These are phyloP conservation scores for Paraphoma sp. DNA, from an alignment of 2,329 filamentous ascomycete genomes.

Conservation along the genomic window DNA sequence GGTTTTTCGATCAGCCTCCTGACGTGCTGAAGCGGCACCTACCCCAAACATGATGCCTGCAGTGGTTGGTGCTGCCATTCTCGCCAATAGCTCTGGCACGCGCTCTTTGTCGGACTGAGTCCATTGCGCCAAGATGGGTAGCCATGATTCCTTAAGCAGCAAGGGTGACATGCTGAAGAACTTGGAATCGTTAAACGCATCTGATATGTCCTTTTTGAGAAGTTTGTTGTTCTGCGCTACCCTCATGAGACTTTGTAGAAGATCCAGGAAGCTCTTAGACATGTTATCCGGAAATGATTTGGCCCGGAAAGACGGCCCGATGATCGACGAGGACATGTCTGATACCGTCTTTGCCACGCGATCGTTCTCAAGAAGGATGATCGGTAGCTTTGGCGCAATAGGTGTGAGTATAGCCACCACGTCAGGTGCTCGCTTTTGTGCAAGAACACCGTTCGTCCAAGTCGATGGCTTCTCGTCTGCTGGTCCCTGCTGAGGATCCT, in stretches of 20 bases:
- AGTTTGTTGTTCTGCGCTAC: slow-evolving; percentile 82
- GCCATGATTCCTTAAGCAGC: slow-evolving; percentile 77
- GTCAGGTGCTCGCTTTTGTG: slow-evolving; percentile 59
- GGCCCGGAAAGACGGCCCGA: slow-evolving; percentile 81
- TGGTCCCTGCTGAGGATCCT: slow-evolving; percentile 56
- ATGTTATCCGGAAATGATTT: slow-evolving; percentile 89
- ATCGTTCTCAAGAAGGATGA: slow-evolving; percentile 85
- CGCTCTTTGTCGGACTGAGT: slow-evolving; percentile 85
- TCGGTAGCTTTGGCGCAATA: slow-evolving; percentile 80
- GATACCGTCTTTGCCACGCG: slow-evolving; percentile 78
- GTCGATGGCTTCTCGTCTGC: slow-evolving; percentile 24
- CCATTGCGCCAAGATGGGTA: slow-evolving; percentile 85
- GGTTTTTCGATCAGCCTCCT: slow-evolving; percentile 93
- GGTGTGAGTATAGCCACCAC: slow-evolving; percentile 79
- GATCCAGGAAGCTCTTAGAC: slow-evolving; percentile 70
- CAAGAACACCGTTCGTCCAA: slow-evolving; percentile 45
- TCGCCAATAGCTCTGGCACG: slow-evolving; percentile 78
- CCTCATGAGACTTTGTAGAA: slow-evolving; percentile 79
- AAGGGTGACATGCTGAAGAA: slow-evolving; percentile 77
- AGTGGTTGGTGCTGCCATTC: slow-evolving; percentile 83
- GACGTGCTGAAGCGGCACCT: slow-evolving; percentile 86
- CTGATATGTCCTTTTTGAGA: slow-evolving; percentile 91
- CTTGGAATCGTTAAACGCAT: slow-evolving; percentile 87
- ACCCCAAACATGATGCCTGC: slow-evolving; percentile 99
- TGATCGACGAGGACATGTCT: slow-evolving; percentile 82